Conservation (phyloP, 768 basidiomycete genomes). For the Trametopsis cervina region DNA sequence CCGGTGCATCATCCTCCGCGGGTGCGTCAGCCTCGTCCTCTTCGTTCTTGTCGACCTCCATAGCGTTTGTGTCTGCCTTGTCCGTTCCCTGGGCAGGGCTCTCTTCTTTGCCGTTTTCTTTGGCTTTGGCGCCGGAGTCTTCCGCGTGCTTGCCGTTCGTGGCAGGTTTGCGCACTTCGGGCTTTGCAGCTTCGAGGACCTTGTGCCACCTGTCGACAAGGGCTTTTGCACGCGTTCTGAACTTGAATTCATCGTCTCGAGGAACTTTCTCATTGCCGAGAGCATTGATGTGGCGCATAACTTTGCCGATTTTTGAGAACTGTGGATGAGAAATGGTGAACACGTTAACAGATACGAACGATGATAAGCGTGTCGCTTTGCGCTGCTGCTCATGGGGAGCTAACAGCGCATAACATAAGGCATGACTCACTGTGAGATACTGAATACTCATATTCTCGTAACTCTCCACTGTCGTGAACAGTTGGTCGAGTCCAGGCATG, state of each 20-base stretch:
- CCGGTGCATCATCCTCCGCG: conserved; percentile 16
- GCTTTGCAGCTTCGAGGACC: conserved; percentile 35
- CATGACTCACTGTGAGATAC: conserved; percentile 51
- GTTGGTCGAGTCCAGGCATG: conserved; percentile 63
- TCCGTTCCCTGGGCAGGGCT: conserved; percentile 18
- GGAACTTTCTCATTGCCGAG: conserved; percentile 52
- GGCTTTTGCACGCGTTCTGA: conserved; percentile 61
- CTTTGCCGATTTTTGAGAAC: conserved; percentile 81
- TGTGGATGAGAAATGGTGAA: conserved; percentile 23
- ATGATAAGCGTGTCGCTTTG: background rate
- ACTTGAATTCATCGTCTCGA: conserved; percentile 57
- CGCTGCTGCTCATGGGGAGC: conserved; percentile 7
- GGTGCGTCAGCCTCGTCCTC: conserved; percentile 14
- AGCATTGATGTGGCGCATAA: conserved; percentile 80
- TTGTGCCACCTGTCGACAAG: conserved; percentile 68
- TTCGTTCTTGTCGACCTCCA: conserved; percentile 6
- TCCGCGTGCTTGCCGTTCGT: conserved; percentile 20
- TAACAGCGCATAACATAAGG: conserved; percentile 26
- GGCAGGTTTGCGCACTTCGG: conserved; percentile 18
- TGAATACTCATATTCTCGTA: conserved; percentile 74
- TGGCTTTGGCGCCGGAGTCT: conserved; percentile 16
- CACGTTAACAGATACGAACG: background rate
- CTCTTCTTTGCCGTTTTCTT: conserved; percentile 14
- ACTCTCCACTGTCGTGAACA: conserved; percentile 72
- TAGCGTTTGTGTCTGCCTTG: conserved; percentile 14